Percentiles rank a stretch among this genome's conserved stretches.
Evolutionary conservation across 83 land plant species (phyloP).

Genomic region (Picea engelmannii): DNA sequence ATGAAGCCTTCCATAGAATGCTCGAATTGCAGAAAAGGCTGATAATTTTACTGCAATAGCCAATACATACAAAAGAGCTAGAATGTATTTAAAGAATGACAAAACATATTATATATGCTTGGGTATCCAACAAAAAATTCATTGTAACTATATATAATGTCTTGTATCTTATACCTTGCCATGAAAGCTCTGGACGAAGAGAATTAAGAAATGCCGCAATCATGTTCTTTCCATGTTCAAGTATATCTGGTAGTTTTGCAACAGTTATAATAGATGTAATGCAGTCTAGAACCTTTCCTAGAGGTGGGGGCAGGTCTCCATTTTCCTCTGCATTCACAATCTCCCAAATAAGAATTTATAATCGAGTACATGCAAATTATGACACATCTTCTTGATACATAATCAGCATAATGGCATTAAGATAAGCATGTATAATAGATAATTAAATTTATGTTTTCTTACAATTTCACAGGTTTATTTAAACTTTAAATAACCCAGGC

Average conservation of each 20-base stretch:
- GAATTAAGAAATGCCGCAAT: conserved; percentile 23
- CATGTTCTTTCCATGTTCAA: conserved; percentile 31
- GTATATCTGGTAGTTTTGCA: background rate
- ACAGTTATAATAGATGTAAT: too few species aligned
- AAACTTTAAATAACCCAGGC: background rate
- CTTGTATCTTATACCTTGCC: too few species aligned
- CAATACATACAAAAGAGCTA: too few species aligned
- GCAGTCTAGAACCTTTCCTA: too few species aligned
- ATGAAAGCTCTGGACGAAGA: conserved; percentile 34
- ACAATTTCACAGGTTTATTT: background rate
- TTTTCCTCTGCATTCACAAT: too few species aligned
- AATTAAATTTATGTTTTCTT: background rate
- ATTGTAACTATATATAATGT: too few species aligned
- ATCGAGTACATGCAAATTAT: background rate
- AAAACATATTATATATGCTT: too few species aligned
- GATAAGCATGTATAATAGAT: background rate
- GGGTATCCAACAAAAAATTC: too few species aligned
- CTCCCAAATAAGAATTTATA: background rate
- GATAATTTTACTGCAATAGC: conserved; percentile 65
- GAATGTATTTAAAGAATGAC: too few species aligned
- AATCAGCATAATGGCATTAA: background rate
- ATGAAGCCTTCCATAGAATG: conserved; percentile 41
- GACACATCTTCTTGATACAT: background rate
- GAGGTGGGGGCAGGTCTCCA: too few species aligned
- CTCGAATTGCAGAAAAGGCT: conserved; percentile 38